Evolutionary conservation across 2,329 filamentous ascomycete genomes (phyloP), one percentile per base, ranked within the genome.

Genomic region (Zalaria obscura): DNA sequence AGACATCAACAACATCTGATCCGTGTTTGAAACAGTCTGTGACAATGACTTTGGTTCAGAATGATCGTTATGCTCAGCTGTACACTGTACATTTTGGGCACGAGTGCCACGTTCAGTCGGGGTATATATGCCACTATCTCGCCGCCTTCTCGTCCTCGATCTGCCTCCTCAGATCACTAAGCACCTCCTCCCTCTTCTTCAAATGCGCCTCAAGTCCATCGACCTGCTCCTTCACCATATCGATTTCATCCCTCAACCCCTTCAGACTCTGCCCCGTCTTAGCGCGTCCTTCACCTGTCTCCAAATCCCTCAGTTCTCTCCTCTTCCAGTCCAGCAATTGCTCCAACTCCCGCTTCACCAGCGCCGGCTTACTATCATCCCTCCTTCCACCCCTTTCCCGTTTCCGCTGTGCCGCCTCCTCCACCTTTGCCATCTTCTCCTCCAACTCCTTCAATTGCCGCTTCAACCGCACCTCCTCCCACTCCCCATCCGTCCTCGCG

Each of bases 261-360:
- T 87, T 82, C 46, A 96, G 60, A 46, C 74, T 75, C 47, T 80
- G 76, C 0, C 85, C 87, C 5, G 73, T 75, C 55, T 78, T 78
- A 40, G 68, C 76, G 65, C 72, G 80, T 48, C 75, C 78, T 41
- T 75, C 72, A 27, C 82, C 83, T 48, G 77, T 74, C 62, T 91
- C 81, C 61, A 87, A 55, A 39, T 83, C 87, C 51, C 76, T 71
- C 58, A 89, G 68, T 67, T 80, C 80, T 56, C 77, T 77, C 59
- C 85, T 72, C 75, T 98, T 98, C 62, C 93, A 96, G 56, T 98
- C 91, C 35, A 98, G 69, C 61, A 98, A 64, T 66, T 94, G 85
- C 62, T 96, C 86, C 37, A 95, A 69, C 65, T 98, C 91, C 48
- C 88, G 73, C 72, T 95, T 96, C 43, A 96, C 85, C 34, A 98